Evolutionary conservation across 1,284 basidiomycete species (phyloP), one percentile per base, ranked within the genome.

Genomic region (Schizopora paradoxa): DNA sequence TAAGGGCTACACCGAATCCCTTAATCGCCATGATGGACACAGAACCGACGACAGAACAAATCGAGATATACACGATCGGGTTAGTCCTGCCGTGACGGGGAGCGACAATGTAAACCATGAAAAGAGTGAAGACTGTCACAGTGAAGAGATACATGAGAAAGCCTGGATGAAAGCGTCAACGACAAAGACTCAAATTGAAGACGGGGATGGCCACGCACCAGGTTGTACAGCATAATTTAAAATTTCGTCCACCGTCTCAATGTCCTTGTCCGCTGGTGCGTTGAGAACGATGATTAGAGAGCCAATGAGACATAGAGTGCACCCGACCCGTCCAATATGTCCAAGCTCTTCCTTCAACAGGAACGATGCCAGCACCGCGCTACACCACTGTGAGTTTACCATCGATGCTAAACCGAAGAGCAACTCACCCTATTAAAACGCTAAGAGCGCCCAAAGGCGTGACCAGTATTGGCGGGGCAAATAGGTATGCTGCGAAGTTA

Each of bases 401-500:
- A 31, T 19, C 19, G 13, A 40, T 31, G 47, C 13, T 48, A 31
- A 25, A 18, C 29, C 16, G 22, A 13, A 10, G 40, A 27, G 8
- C 19, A 10, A 68, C 86, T 51, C 56, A 92, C 90, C 93, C 96
- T 53, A 99, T 91, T 51, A 99, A 79, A n/a, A 99, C 95, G 65
- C 90, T 94, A 46, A 97, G 76, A 8, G 95, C 94, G 47, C 95
- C 95, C 10, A 99, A 72, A 4, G 95, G 95, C 1, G 95, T 98
- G 32, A 99, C 93, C 44, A 99, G 74, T 58, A 98, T 96, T 54
- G 95, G 92, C 46, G 95, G 95, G 0, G 95, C 95, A 60, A 98
- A 99, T 0, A 92, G 91, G 65, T 99, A 99, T 3, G 96, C 96
- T 5, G 95, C 92, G 67, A 99, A 99, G 70, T 99, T 99, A 56